Base-by-base conservation (phyloP, 352 stramenopile species). In the Globisporangium camurandrum region DNA sequence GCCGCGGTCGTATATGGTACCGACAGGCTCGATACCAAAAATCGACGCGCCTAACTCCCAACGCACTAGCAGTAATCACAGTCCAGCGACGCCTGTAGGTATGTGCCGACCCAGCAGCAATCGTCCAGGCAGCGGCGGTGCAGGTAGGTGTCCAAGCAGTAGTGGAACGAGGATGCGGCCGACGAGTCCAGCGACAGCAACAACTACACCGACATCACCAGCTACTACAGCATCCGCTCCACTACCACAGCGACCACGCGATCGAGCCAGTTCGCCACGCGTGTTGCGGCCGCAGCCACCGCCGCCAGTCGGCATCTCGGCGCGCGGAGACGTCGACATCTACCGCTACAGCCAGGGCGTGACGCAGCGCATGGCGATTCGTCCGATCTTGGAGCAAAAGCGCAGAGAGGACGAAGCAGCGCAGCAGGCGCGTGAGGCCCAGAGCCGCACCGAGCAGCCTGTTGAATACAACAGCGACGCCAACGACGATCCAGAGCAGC, bases 351-450 rank as follows among this genome's bases (percentile, higher is more conserved):
- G 48, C 23, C 74, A 88, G 33, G 47, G 51, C 22, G 60, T 59
- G 0, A 68, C 67, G 47, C 73, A 80, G 44, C 67, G 77, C 30
- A 82, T 91, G 67, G 55, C 67, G 19, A 86, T 91, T n/a, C 68
- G 75, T 4, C 80, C 80, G 9, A 43, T 91, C 33, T 87, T 89
- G 24, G 71, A 86, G 57, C 63, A 85, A 41, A 65, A 71, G 2
- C 68, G 64, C 30, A n/a, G n/a, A n/a, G 71, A 71, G 11, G 65
- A 66, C 16, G 68, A 77, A 51, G 61, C 64, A 16, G 30, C 30
- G 27, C 52, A 67, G 16, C 26, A 65, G 12, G 46, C 56, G 1
- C 41, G 63, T 23, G 34, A 61, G 12, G 49, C 72, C 14, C 62
- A n/a, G n/a, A n/a, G n/a, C 80, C 33, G 33, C 33, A n/a, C 33